Percentiles rank a stretch among this genome's conserved stretches.
Conservation (phyloP, 257 asterid species). For the Henckelia pumila region DNA sequence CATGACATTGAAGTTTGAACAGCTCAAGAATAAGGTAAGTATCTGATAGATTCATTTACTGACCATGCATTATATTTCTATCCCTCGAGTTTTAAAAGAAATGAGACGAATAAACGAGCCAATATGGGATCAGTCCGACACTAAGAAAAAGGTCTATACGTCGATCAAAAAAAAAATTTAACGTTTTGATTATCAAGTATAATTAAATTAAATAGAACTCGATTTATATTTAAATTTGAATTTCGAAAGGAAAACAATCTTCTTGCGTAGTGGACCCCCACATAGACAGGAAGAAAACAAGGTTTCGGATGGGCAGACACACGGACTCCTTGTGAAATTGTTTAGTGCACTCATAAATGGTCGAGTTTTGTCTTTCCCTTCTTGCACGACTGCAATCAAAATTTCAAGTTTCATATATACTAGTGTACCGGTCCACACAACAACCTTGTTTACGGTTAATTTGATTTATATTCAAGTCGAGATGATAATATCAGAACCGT, state of each 20-base stretch:
- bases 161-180: neutral
- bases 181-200: neutral
- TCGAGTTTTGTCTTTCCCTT: neutral
- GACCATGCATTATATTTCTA: neutral
- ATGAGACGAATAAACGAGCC: neutral
- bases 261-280: neutral
- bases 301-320: neutral
- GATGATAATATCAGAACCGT: too few species aligned
- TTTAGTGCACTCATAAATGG: constrained; percentile 20
- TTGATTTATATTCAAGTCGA: too few species aligned
- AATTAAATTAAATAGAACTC: neutral
- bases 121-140: neutral
- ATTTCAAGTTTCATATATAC: neutral
- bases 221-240: neutral
- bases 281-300: neutral
- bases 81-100: constrained; percentile 16
- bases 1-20: constrained; percentile 30
- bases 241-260: too few species aligned
- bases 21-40: constrained; percentile 14
- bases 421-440: too few species aligned
- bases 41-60: constrained; percentile 7
- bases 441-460: too few species aligned
- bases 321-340: constrained; percentile 17
- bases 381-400: neutral
- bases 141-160: neutral